Base-by-base conservation (phyloP, 306 rosid genomes). In the Acacia crassicarpa region DNA sequence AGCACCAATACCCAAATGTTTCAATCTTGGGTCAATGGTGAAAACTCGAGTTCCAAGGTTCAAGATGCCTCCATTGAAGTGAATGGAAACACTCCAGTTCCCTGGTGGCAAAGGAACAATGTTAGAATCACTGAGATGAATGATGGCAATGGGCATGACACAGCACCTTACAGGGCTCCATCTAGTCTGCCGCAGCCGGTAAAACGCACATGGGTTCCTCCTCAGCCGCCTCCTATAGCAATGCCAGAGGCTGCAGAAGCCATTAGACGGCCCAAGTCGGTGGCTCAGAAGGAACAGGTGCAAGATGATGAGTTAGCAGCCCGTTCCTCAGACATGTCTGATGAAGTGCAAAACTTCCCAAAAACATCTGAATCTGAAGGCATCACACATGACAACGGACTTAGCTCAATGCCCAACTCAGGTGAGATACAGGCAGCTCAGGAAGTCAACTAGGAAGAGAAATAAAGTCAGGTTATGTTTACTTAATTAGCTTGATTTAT, bases 201-300 rank as follows among this genome's bases (percentile, higher is more conserved):
- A 73, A 86, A 83, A 76, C 92, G 92, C 9, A 2, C 69, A 3
- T 92, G 98, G 98, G 97, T 91, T 84, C 97, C 98, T 38, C 97
- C 98, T 74, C 93, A 84, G 83, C 92, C 97, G 22, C 98, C 95
- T 68, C 97, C 95, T 0, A 82, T 91, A n/a, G 90, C 84, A 14
- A 80, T 91, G 91, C 77, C 92, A 0, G 98, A 85, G 85, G 98
- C 95, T n/a, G 98, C 94, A 8, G 98, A 92, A 86, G 97, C 98
- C 17, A 94, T 91, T 87, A 85, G 92, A 58, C 87, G 89, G 71
- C 93, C 91, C 35, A 94, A 92, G 81, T 67, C 87, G 40, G 25
- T 72, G 13, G 87, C 51, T 45, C 94, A 83, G 72, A 88, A 79
- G 77, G 95, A 90, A 74, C 82, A 56, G 72, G 66, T 44, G 6